Conservation (phyloP, 2,329 filamentous ascomycete species). For the Paramyrothecium sp. region DNA sequence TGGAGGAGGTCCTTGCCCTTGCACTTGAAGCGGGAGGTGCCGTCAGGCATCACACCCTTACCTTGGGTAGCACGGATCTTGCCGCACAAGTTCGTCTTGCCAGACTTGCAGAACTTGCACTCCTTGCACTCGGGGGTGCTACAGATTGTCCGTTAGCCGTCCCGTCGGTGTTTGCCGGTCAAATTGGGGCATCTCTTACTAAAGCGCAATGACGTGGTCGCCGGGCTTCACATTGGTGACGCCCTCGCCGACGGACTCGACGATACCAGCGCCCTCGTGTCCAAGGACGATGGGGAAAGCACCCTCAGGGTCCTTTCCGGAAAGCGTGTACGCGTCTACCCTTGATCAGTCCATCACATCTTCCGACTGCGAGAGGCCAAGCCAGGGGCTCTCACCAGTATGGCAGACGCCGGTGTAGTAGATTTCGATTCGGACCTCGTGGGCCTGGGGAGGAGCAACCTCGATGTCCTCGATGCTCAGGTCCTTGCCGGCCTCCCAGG, state of each 20-base stretch:
- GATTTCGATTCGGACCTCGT: slow-evolving; percentile 96
- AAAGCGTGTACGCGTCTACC: slow-evolving; percentile 87
- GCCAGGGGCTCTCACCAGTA: slow-evolving; percentile 62
- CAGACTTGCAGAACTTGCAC: slow-evolving; percentile 99
- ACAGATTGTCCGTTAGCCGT: slow-evolving; percentile 8
- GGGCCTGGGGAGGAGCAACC: slow-evolving; percentile 81
- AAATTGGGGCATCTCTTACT: slow-evolving; percentile 50
- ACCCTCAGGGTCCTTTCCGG: slow-evolving; percentile 95
- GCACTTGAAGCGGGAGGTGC: slow-evolving; percentile 90
- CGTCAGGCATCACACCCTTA: slow-evolving; percentile 94
- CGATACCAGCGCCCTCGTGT: slow-evolving; percentile 88
- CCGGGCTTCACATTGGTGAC: slow-evolving; percentile 93
- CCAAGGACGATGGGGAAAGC: slow-evolving; percentile 87
- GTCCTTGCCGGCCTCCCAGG: slow-evolving; percentile 93
- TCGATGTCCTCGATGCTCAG: slow-evolving; percentile 89
- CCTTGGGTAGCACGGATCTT: slow-evolving; percentile 98
- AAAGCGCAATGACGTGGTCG: slow-evolving; percentile 87
- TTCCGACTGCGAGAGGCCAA: slow-evolving; percentile 1
- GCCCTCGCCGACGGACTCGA: slow-evolving; percentile 91
- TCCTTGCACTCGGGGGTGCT: slow-evolving; percentile 96
- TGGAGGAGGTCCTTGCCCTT: slow-evolving; percentile 94
- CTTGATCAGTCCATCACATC: slow-evolving; percentile 6
- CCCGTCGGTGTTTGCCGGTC: background rate
- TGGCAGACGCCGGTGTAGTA: slow-evolving; percentile 99
- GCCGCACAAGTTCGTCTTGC: slow-evolving; percentile 98